phyloP scores from a whole-genome alignment of 345 rosid species.

The Carallia pectinifolia region DNA sequence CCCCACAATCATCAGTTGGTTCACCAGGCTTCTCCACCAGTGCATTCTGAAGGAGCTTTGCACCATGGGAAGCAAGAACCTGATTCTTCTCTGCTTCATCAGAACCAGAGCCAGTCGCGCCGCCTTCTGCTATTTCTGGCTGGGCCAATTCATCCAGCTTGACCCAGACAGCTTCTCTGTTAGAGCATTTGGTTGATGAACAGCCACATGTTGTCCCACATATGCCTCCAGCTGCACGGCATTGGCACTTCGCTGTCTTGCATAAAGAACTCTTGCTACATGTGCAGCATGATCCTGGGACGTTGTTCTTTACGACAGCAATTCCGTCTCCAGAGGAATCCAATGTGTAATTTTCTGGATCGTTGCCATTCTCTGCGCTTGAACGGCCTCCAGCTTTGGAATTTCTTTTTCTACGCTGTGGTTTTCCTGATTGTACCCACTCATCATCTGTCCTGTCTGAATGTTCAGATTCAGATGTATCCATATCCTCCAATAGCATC shows the following conservation, averaged over 20 bases:
- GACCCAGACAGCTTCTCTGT: constrained; percentile 34
- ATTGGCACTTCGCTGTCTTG: constrained; percentile 78
- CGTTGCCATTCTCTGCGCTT: constrained; percentile 22
- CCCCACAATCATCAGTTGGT: constrained; percentile 36
- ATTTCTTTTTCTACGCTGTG: constrained; percentile 34
- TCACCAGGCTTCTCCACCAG: constrained; percentile 45
- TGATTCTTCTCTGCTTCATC: constrained; percentile 38
- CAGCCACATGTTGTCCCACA: constrained; percentile 80
- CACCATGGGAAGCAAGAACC: constrained; percentile 69
- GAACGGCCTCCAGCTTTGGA: constrained; percentile 40
- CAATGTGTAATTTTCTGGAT: constrained; percentile 21
- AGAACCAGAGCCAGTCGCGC: constrained; percentile 29
- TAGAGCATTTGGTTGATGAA: constrained; percentile 55
- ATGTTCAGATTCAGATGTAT: constrained; percentile 68
- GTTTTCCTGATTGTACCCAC: constrained; percentile 49
- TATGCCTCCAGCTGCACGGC: constrained; percentile 56
- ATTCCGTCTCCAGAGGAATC: constrained; percentile 32
- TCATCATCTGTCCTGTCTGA: constrained; percentile 51
- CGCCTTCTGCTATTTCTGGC: constrained; percentile 12
- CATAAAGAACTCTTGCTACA: constrained; percentile 66
- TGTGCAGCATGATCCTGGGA: constrained; percentile 53
- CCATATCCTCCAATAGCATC: constrained; percentile 72
- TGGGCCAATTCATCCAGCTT: constrained; percentile 27
- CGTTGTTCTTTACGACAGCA: constrained; percentile 6
- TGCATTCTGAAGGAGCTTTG: constrained; percentile 78